Evolutionary conservation across 2,329 filamentous ascomycete species (phyloP), one percentile per base, ranked within the genome.

Genomic region (Exutisphaerella laricina): DNA sequence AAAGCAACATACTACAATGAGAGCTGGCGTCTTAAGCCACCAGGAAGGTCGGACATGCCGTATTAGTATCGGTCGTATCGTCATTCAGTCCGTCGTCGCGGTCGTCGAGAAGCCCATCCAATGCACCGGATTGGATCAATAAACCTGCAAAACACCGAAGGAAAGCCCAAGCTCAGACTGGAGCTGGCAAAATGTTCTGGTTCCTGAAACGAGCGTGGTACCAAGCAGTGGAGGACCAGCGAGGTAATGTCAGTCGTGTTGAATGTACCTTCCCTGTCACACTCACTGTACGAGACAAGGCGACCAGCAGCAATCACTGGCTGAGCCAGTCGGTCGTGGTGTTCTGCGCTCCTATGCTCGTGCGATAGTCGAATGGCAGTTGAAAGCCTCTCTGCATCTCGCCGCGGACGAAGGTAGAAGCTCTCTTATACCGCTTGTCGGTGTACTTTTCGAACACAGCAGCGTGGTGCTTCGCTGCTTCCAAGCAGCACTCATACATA

Each of bases 361-460:
- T 44, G 39, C 40, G 48, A 38, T 39, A 34, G 37, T 36, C 31
- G 33, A 53, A 48, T 33, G 74, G 70, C 40, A 81, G 65, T 34
- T 65, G 59, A 61, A 82, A 82, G 39, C 75, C 77, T 51, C 75
- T 77, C 45, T 71, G 68, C 50, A 96, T 72, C 63, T 90, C 84
- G 13, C 72, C 73, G 63, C 89, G 80, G 42, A 95, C 90, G 55
- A 85, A 88, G 14, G 79, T 68, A 13, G 92, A 86, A 7, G 87
- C 86, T 42, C 82, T 78, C 73, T 94, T 94, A 73, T 88, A 97
- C 40, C 85, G 80, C 61, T 83, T 85, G 64, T 94, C 85, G 26
- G 79, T 75, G 68, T 96, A 98, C 68, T 98, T 98, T 43, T 95
- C 87, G 61, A 79, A 96, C 30, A 98, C 84, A 5, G 88, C 87